Evolutionary conservation across 164 flowering plant species (phyloP), one percentile per base, ranked within the genome.

Genomic region (Tetrastigma voinierianum): DNA sequence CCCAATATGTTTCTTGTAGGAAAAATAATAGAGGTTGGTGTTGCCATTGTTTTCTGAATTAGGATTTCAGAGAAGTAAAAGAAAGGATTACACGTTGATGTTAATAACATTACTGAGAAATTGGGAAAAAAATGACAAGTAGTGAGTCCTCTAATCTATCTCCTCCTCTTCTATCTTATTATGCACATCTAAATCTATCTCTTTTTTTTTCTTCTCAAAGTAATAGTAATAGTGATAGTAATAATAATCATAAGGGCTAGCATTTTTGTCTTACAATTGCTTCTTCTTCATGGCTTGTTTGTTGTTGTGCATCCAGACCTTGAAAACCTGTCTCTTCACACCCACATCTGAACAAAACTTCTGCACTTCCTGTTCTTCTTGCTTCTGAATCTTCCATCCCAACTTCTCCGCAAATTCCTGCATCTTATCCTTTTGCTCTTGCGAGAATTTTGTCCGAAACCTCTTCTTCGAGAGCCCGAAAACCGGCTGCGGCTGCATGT

Each of bases 261-360:
- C 48, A 12, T 20, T 47, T 47, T 57, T 51, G 51, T 20, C 72
- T 73, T 73, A 74, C 64, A 54, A 57, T 43, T 77, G 70, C 67
- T 78, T 80, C 74, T 72, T 82, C 81, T 75, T 84, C 72, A 78
- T 71, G 58, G 82, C 71, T 67, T 81, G 85, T 65, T 87, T 87
- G 73, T 85, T 87, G 70, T 87, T 87, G 71, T 87, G 91, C 91
- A 87, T 84, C 91, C 91, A 87, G 8, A 87, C 88, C 72, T 83
- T 87, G 62, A 87, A 78, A 49, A 82, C 89, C 23, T 81, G 76
- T 57, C 86, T 79, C 69, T 74, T 80, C 4, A 87, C 74, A 17
- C 86, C 85, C 14, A 75, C 65, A 19, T 79, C 80, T 6, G 66
- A 32, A 65, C 89, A 87, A 57, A 87, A 82, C 64, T 81, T 65